Evolutionary conservation across 1,139 yeast genomes (phyloP), one percentile per base, ranked within the genome.

Genomic region (Taphrina betulina): DNA sequence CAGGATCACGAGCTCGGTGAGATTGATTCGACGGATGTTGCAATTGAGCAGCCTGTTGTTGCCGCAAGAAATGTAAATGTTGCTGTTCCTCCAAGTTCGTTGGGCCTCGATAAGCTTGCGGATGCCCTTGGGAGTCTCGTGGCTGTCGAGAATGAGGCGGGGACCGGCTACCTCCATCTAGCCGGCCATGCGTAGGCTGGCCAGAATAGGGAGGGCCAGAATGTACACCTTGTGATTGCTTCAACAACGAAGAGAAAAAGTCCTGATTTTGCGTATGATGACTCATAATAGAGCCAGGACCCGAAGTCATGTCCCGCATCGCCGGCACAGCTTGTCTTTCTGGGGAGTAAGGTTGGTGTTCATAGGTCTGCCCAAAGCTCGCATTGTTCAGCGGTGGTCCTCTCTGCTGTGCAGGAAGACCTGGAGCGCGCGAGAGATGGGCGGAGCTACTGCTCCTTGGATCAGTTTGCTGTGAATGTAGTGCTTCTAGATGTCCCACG

Each of bases 181-280:
- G n/a, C n/a, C n/a, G n/a, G n/a, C n/a, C n/a, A n/a, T n/a, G n/a
- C n/a, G n/a, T n/a, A n/a, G n/a, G n/a, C 31, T 26, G 31, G 7
- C 12, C 10, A 12, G 31, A 26, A 26, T 7, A 7, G 7, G 31
- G 31, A 12, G 7, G 31, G 12, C 31, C 31, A 12, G 31, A 26
- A 26, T 26, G 31, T 26, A 7, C 10, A 12, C 10, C 31, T 7
- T 42, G 33, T 12, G 54, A 24, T 14, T 22, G 40, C 3, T 45
- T 23, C 16, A 50, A 19, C 16, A 50, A 31, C 14, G 46, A 38
- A 14, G 46, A 38, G 23, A 50, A 50, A n/a, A 50, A 50, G 33
- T 50, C 54, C 31, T 50, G 54, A 40, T 50, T 50, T 23, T 50
- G 54, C 23, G 54, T 42, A 40, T 50, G 54, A 33, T 50, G 38